Evolutionary conservation across 441 rosid species (phyloP), one percentile per base, ranked within the genome.

Genomic region (Viola pubescens): DNA sequence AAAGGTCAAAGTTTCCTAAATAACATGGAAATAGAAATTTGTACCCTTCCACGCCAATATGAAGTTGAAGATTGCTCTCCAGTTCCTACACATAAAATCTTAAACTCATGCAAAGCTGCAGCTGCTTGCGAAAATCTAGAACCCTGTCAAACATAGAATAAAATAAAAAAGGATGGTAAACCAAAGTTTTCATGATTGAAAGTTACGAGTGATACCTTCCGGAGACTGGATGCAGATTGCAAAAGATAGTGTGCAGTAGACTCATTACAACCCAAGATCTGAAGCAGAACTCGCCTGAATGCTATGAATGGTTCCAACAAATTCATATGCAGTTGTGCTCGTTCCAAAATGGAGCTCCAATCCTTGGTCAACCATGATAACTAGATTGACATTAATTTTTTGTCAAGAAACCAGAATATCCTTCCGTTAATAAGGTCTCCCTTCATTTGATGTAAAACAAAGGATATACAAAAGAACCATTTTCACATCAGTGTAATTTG

Each of bases 41-140:
- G 39, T 84, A 88, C 97, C 95, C 94, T 86, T 79, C 99, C 99
- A 68, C 71, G 85, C 95, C 91, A 87, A 76, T 81, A 88, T 50
- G 80, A 73, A 63, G 80, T 56, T 12, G 77, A 79, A 56, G 66
- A 65, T 58, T 74, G 77, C 68, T 80, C 83, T 72, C 69, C 71
- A 58, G 60, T 66, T 70, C 79, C 79, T 40, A 65, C 68, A 77
- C 76, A 77, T 37, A 85, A 81, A 68, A 80, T 75, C 79, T 94
- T 94, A 64, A 90, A 85, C 78, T 94, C 97, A 56, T 86, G 91
- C 71, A 94, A 77, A 61, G 90, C 80, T 48, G 96, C 87, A 70
- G 91, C 83, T 55, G 97, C 94, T 75, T 83, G 97, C 71, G 97
- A 85, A 80, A 85, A 82, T 79, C 87, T 79, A 61, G 84, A 81